Evolutionary conservation across 805 yeast genomes (phyloP).

Genomic region (Starmerella cellae): DNA sequence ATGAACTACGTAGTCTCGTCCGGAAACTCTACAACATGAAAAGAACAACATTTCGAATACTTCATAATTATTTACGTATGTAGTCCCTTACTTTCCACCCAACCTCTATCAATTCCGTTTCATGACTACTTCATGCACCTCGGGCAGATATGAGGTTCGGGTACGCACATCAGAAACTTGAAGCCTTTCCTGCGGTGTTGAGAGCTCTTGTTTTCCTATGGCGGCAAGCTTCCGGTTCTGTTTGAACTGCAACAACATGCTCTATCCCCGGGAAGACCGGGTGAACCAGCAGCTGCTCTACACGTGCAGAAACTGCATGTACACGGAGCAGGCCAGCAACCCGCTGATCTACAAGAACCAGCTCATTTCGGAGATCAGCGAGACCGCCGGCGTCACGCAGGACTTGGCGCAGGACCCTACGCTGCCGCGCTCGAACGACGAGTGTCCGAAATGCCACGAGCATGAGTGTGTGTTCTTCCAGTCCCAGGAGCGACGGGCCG

Average conservation of each 20-base stretch:
- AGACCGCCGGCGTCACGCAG: slow-evolving; percentile 92
- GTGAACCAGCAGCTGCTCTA: slow-evolving; percentile 60
- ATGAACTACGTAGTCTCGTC: too few relatives aligned
- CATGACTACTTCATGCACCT: too few relatives aligned
- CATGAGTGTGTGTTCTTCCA: slow-evolving; percentile 93
- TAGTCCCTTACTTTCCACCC: too few relatives aligned
- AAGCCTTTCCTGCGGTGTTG: too few relatives aligned
- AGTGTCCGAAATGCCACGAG: slow-evolving; percentile 79
- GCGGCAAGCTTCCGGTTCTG: slow-evolving; percentile 85
- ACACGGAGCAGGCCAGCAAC: slow-evolving; percentile 80
- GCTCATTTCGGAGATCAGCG: slow-evolving; percentile 76
- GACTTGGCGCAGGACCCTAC: slow-evolving; percentile 97
- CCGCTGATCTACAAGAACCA: slow-evolving; percentile 84
- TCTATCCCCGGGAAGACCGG: slow-evolving; percentile 92
- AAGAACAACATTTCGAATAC: too few relatives aligned
- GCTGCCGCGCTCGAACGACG: slow-evolving; percentile 85
- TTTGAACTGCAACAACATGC: slow-evolving; percentile 94
- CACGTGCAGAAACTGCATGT: slow-evolving; percentile 89
- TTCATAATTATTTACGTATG: too few relatives aligned
- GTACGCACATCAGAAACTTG: too few relatives aligned
- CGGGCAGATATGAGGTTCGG: too few relatives aligned
- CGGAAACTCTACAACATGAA: too few relatives aligned
- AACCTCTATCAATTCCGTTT: too few relatives aligned
- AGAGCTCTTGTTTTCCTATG: too few relatives aligned
- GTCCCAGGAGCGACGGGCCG: slow-evolving; percentile 86